A percentile compares a stretch with the other conserved stretches of the same genome.
phyloP scores from a whole-genome alignment of 2,329 filamentous ascomycete genomes.

The Aspergillus eucalypticola region DNA sequence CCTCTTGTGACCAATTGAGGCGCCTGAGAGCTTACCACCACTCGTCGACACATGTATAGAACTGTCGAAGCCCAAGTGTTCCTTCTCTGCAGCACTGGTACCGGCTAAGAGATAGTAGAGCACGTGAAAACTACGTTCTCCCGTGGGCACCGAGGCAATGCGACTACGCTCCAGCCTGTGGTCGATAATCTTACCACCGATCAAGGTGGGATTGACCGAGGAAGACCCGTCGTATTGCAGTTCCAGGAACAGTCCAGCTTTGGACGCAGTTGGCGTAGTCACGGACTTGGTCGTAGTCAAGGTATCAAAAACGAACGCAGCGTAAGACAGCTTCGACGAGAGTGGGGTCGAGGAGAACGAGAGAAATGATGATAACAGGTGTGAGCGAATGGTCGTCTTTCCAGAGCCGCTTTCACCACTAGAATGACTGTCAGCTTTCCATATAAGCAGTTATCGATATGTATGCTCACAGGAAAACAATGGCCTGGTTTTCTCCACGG shows the following conservation, averaged over 20 bases:
- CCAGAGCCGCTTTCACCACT: slow-evolving; percentile 95
- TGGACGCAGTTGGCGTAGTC: slow-evolving; percentile 92
- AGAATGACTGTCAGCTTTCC: slow-evolving; percentile 26
- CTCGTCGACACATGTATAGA: slow-evolving; percentile 40
- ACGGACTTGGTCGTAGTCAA: slow-evolving; percentile 96
- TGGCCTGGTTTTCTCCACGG: slow-evolving; percentile 87
- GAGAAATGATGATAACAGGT: slow-evolving; percentile 81
- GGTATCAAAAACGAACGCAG: slow-evolving; percentile 92
- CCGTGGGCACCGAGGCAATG: slow-evolving; percentile 87
- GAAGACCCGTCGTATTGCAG: slow-evolving; percentile 93
- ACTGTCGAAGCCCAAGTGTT: slow-evolving; percentile 71
- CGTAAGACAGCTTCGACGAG: slow-evolving; percentile 88
- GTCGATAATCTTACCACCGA: slow-evolving; percentile 92
- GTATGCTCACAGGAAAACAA: slow-evolving; percentile 80
- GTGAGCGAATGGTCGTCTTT: slow-evolving; percentile 91
- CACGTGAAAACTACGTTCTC: slow-evolving; percentile 94
- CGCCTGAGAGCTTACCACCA: slow-evolving; percentile 55
- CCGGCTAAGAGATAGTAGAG: slow-evolving; percentile 94
- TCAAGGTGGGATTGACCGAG: slow-evolving; percentile 78
- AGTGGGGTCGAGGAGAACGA: slow-evolving; percentile 89
- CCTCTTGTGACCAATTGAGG: slow-evolving; percentile 66
- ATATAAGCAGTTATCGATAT: neutral
- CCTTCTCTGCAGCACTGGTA: slow-evolving; percentile 85
- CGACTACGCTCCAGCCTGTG: slow-evolving; percentile 90
- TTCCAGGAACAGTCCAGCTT: slow-evolving; percentile 92